phyloP scores from a whole-genome alignment of 371 early-diverging fungal species.

The Circinella minor region DNA sequence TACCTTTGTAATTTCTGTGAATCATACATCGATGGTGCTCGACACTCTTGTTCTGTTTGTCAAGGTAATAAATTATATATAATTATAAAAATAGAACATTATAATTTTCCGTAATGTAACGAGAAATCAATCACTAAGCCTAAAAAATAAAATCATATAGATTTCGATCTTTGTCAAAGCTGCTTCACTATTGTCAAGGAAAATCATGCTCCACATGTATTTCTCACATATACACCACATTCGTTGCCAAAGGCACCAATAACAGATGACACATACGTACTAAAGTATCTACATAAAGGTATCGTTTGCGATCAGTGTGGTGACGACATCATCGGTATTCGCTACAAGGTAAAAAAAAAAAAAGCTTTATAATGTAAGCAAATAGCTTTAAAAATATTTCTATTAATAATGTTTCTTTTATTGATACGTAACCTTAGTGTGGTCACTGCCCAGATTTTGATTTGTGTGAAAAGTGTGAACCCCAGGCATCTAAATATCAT shows the following conservation, averaged over 20 bases:
- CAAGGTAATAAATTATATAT: slow-evolving; percentile 3
- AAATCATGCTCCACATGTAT: slow-evolving; percentile 8
- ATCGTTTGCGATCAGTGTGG: slow-evolving; percentile 55
- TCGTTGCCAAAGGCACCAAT: not conserved
- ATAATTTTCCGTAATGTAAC: too few relatives aligned
- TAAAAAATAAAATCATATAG: not conserved
- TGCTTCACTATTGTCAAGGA: slow-evolving; percentile 10
- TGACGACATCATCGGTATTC: slow-evolving; percentile 41
- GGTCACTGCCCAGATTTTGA: slow-evolving; percentile 62
- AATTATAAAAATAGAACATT: too few relatives aligned
- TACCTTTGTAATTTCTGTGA: slow-evolving; percentile 14
- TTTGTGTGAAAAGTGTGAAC: slow-evolving; percentile 60
- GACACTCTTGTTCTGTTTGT: slow-evolving; percentile 12
- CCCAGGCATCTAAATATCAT: slow-evolving; percentile 33
- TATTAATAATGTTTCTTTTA: not conserved
- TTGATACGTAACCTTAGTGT: slow-evolving; percentile 41
- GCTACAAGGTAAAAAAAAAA: slow-evolving; percentile 56
- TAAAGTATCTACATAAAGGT: not conserved
- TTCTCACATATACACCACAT: not conserved
- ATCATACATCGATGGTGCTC: not conserved
- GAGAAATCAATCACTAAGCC: too few relatives aligned
- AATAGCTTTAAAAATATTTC: too few relatives aligned
- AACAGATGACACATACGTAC: not conserved
- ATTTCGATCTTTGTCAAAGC: slow-evolving; percentile 13
- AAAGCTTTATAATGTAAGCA: not conserved